These are phyloP conservation scores for Pelargonium nanum DNA, from an alignment of 345 rosid genomes.

Conservation along the genomic window DNA sequence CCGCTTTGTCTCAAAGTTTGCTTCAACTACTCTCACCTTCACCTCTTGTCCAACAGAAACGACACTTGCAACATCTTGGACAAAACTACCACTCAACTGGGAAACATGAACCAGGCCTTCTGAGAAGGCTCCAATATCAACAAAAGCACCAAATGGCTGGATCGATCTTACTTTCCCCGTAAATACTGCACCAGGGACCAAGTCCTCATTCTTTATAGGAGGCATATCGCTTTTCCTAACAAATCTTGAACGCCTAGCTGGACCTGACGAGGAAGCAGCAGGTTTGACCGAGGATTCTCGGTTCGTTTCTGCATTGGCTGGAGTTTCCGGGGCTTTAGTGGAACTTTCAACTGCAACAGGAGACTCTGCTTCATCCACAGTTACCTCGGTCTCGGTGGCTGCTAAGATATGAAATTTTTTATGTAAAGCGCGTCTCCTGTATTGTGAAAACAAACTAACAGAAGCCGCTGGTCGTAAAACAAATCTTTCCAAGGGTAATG, in stretches of 20 bases:
- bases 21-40: slow-evolving; percentile 71
- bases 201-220: slow-evolving; percentile 66
- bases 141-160: slow-evolving; percentile 91
- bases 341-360: slow-evolving; percentile 34
- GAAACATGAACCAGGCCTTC: slow-evolving; percentile 92
- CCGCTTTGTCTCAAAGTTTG: slow-evolving; percentile 55
- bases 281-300: slow-evolving; percentile 22
- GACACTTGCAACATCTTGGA: slow-evolving; percentile 67
- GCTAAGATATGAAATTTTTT: slow-evolving; percentile 23
- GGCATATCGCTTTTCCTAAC: slow-evolving; percentile 79
- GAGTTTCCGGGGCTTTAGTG: slow-evolving; percentile 21
- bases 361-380: slow-evolving; percentile 52
- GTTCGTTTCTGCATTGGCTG: slow-evolving; percentile 23
- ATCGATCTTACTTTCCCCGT: slow-evolving; percentile 83
- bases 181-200: slow-evolving; percentile 63
- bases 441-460: slow-evolving; percentile 39
- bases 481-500: slow-evolving; percentile 23
- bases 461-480: slow-evolving; percentile 38
- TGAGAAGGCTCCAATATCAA: slow-evolving; percentile 82
- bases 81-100: slow-evolving; percentile 60
- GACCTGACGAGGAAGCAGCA: slow-evolving; percentile 28
- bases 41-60: slow-evolving; percentile 89
- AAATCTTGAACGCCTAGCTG: slow-evolving; percentile 35
- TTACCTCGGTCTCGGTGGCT: slow-evolving; percentile 63
- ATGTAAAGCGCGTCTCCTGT: slow-evolving; percentile 22